Evolutionary conservation across 352 stramenopile species (phyloP).

Genomic region (Peronospora destructor): DNA sequence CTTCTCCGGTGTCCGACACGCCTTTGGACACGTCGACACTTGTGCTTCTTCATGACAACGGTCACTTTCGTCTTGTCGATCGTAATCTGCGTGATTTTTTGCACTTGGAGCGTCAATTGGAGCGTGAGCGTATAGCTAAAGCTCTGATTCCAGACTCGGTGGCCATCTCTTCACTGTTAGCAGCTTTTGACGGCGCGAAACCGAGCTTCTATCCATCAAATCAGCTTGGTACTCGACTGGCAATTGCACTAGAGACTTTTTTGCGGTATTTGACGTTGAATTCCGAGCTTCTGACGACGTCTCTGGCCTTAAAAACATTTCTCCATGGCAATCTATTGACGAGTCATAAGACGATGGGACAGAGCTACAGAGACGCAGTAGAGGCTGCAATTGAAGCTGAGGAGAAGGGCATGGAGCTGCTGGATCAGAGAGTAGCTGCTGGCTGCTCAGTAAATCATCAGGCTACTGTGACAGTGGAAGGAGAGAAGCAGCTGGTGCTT

Average conservation of each 20-base stretch:
- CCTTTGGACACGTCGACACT: constrained; percentile 8
- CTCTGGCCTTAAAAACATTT: constrained; percentile 28
- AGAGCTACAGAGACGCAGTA: constrained; percentile 24
- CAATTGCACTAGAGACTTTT: constrained; percentile 25
- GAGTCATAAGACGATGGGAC: constrained; percentile 7
- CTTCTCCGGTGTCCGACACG: constrained; percentile 2
- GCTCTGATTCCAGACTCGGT: background rate
- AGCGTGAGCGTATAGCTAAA: constrained; percentile 1
- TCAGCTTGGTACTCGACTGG: constrained; percentile 17
- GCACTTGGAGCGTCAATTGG: constrained; percentile 20
- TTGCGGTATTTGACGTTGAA: constrained; percentile 11
- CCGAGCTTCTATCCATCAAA: constrained; percentile 15
- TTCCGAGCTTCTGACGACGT: constrained; percentile 16
- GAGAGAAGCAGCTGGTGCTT: constrained; percentile 23
- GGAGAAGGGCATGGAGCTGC: background rate
- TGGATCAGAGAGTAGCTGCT: constrained; percentile 20
- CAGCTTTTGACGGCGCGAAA: constrained; percentile 10
- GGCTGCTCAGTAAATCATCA: constrained; percentile 27
- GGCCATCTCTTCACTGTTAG: constrained; percentile 12
- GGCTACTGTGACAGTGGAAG: constrained; percentile 8
- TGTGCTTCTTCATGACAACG: constrained; percentile 19
- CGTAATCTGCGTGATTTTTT: constrained; percentile 28
- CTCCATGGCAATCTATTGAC: constrained; percentile 19
- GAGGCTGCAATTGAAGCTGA: constrained; percentile 5
- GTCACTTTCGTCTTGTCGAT: constrained; percentile 22